Evolutionary conservation across 1,284 basidiomycete species (phyloP), one percentile per base, ranked within the genome.

Genomic region (Kalmanozyma brasiliensis): DNA sequence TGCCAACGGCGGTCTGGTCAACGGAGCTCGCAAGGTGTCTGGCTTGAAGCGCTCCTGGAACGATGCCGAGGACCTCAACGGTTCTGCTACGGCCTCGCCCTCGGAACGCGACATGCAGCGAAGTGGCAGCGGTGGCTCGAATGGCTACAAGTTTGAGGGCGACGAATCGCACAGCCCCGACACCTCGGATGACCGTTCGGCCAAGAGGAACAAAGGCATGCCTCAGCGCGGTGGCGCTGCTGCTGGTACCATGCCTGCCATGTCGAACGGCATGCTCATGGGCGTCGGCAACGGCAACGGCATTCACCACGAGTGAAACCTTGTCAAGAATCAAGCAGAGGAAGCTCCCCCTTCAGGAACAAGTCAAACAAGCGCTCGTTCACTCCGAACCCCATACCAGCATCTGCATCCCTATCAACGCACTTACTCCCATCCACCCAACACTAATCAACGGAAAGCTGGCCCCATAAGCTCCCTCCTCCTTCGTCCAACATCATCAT

Each of bases 1-100:
- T 16, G 34, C 49, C 32, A 62, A 59, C 48, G 55, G 55, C 7
- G 49, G 59, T 8, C 45, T 61, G 10, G 51, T 57, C 41, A 71
- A 71, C 45, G 63, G 62, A 19, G 56, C 58, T 14, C 68, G 63
- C 47, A 71, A 71, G 38, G 68, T 71, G 5, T 71, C 68, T 10
- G 68, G 68, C 20, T 46, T 71, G 49, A 71, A 71, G 63, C 68
- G 68, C 10, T 65, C 62, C 8, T 71, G 68, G 68, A 61, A 66
- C 47, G 68, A 66, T 17, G 58, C 52, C 22, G 66, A 69, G 38
- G 56, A 70, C 41, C 53, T 61, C 44, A 52, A 66, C 51, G 68
- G 61, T 24, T 66, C 68, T 9, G 62, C 49, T 4, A 59, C 49
- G 16, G 62, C 58, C 14, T 66, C 68, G n/a, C 62, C 68, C 10